phyloP scores from a whole-genome alignment of 1,284 basidiomycete species.

The Ustilago tritici region DNA sequence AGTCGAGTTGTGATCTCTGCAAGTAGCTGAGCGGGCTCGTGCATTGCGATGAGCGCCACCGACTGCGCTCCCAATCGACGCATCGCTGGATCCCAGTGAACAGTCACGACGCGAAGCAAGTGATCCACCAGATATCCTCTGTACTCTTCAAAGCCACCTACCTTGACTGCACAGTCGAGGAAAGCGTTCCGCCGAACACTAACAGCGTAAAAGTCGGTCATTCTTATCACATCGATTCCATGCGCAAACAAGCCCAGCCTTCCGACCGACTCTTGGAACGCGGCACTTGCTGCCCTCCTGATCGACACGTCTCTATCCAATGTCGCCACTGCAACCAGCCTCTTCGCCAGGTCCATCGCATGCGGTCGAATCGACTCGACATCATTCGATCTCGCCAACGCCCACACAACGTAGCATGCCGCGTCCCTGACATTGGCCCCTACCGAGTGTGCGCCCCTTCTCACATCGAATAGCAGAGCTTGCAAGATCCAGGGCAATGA shows the following conservation, averaged over 20 bases:
- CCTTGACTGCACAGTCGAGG: constrained; percentile 82
- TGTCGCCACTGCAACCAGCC: constrained; percentile 81
- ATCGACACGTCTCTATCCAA: constrained; percentile 96
- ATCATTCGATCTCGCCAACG: constrained; percentile 78
- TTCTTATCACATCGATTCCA: constrained; percentile 90
- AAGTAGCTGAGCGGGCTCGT: constrained; percentile 75
- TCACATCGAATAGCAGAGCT: constrained; percentile 90
- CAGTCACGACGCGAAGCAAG: constrained; percentile 79
- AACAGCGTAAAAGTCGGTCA: constrained; percentile 94
- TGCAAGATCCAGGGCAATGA: constrained; percentile 54
- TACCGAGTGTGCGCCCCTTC: constrained; percentile 89
- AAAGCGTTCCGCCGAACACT: constrained; percentile 87
- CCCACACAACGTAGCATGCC: constrained; percentile 94
- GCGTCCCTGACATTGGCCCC: constrained; percentile 95
- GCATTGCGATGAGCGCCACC: constrained; percentile 77
- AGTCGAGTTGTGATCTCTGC: constrained; percentile 71
- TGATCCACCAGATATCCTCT: constrained; percentile 79
- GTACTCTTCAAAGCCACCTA: constrained; percentile 87
- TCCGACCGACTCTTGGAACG: constrained; percentile 97
- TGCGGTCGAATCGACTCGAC: constrained; percentile 76
- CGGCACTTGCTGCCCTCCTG: constrained; percentile 94
- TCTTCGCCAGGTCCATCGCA: constrained; percentile 75
- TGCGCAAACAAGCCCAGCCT: constrained; percentile 85
- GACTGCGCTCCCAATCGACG: constrained; percentile 83
- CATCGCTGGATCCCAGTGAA: constrained; percentile 91